A percentile compares a stretch with the other conserved stretches of the same genome.
These are phyloP conservation scores for Lagenidium giganteum DNA, from an alignment of 352 stramenopile species.

Conservation along the genomic window DNA sequence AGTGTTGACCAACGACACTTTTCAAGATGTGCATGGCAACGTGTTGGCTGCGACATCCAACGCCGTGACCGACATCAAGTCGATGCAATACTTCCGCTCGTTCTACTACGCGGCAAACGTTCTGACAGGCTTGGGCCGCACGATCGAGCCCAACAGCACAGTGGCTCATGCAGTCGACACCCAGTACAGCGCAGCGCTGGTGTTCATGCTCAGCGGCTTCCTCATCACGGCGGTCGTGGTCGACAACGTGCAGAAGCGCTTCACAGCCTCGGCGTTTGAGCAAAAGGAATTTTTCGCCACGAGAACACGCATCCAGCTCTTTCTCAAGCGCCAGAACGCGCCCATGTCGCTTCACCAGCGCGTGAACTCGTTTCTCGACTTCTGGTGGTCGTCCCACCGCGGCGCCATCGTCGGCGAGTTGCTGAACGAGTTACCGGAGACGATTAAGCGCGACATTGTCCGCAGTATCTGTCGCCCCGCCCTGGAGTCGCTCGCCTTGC, in stretches of 20 bases:
- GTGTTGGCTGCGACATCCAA: conserved; percentile 14
- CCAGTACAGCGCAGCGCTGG: conserved; percentile 39
- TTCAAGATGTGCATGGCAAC: conserved; percentile 18
- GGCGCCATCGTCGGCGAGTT: conserved; percentile 58
- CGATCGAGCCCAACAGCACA: conserved; percentile 41
- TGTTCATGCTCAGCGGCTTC: conserved; percentile 67
- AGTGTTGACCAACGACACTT: conserved; percentile 28
- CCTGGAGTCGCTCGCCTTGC: conserved; percentile 32
- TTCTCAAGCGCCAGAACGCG: conserved; percentile 54
- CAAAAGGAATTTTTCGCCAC: conserved; percentile 67
- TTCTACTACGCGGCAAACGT: conserved; percentile 58
- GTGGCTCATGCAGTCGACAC: too few species aligned
- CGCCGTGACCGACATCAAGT: conserved; percentile 23
- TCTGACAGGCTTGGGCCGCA: conserved; percentile 30
- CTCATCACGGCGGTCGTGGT: conserved; percentile 62
- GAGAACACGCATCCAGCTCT: conserved; percentile 48
- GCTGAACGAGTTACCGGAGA: conserved; percentile 39
- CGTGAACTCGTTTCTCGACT: conserved; percentile 65
- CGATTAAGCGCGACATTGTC: conserved; percentile 53
- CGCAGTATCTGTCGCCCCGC: conserved; percentile 48
- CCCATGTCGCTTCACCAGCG: conserved; percentile 42
- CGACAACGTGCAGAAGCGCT: conserved; percentile 63
- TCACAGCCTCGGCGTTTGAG: conserved; percentile 59
- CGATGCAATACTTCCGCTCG: conserved; percentile 49
- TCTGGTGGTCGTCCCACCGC: conserved; percentile 62